Evolutionary conservation across 306 rosid species (phyloP).

Genomic region (Glycine tomentella): DNA sequence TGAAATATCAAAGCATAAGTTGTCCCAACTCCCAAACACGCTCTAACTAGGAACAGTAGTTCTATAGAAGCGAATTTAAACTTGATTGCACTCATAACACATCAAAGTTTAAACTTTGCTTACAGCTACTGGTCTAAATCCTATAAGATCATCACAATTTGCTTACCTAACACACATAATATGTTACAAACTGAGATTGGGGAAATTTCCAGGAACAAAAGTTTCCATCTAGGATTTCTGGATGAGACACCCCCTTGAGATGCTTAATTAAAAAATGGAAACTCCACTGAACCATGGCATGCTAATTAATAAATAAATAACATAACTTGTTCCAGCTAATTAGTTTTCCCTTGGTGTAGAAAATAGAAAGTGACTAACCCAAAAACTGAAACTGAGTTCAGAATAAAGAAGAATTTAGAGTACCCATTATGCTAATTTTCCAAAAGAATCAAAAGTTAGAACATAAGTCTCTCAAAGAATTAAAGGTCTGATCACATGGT

Average conservation of each 20-base stretch:
- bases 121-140: slow-evolving; percentile 16
- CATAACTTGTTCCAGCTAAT: background rate
- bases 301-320: background rate
- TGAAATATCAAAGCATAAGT: no score
- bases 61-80: no score
- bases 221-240: background rate
- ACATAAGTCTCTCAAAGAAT: no score
- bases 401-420: background rate
- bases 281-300: background rate
- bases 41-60: no score
- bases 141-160: slow-evolving; percentile 8
- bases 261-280: background rate
- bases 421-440: background rate
- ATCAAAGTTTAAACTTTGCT: background rate
- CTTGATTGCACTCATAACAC: background rate
- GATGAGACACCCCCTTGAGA: background rate
- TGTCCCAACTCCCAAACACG: no score
- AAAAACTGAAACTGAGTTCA: slow-evolving; percentile 28
- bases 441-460: background rate
- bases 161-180: background rate
- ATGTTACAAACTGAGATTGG: background rate
- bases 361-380: slow-evolving; percentile 9
- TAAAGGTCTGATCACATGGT: no score
- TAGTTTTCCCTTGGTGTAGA: background rate
- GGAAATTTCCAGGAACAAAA: slow-evolving; percentile 11